Evolutionary conservation across 1,284 basidiomycete species (phyloP).

Genomic region (Polyporus tsugae): DNA sequence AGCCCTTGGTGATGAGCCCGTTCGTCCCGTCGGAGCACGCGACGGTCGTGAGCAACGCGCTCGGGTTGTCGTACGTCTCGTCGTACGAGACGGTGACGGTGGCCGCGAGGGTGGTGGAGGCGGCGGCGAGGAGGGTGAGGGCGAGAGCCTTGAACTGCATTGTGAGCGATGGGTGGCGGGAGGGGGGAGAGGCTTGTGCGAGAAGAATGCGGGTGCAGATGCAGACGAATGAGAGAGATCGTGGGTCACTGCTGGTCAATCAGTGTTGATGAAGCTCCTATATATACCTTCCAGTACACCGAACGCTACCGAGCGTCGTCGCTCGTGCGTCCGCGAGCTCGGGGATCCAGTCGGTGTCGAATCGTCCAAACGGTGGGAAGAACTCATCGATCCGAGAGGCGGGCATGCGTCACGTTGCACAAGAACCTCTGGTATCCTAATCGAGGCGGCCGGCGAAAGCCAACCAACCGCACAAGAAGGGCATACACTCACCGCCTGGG

Average conservation of each 20-base stretch:
- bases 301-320: not conserved
- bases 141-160: slow-evolving; percentile 33
- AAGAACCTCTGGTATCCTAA: slow-evolving; percentile 11
- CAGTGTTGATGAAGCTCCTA: not conserved
- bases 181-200: not conserved
- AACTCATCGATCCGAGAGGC: slow-evolving; percentile 2
- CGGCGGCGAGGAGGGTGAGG: slow-evolving; percentile 36
- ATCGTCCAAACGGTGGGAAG: slow-evolving; percentile 7
- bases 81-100: slow-evolving; percentile 51
- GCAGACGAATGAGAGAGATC: not conserved
- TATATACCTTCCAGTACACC: slow-evolving; percentile 19
- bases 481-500: slow-evolving; percentile 27
- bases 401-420: slow-evolving; percentile 13
- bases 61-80: slow-evolving; percentile 50
- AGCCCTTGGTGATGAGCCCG: slow-evolving; percentile 52
- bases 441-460: slow-evolving; percentile 7
- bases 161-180: slow-evolving; percentile 24
- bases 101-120: slow-evolving; percentile 31
- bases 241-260: slow-evolving; percentile 20
- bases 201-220: not conserved
- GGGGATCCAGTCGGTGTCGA: not conserved
- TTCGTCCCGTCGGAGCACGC: slow-evolving; percentile 59
- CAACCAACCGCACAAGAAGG: slow-evolving; percentile 23
- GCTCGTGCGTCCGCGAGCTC: not conserved
- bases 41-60: slow-evolving; percentile 45